These are phyloP conservation scores for Penicillium crustosum DNA, from an alignment of 2,329 filamentous ascomycete genomes.

Conservation along the genomic window DNA sequence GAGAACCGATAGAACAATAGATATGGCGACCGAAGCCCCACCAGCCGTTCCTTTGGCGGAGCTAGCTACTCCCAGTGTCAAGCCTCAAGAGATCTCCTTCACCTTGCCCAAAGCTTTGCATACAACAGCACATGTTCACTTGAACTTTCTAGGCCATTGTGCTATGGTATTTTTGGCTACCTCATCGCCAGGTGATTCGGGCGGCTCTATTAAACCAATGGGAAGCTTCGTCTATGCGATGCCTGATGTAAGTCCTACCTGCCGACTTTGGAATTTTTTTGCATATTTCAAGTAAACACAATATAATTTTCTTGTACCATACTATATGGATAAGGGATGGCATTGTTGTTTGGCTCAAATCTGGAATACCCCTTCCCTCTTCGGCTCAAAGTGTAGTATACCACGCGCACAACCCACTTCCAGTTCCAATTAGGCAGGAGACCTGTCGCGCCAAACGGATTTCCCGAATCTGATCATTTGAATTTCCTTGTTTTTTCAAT, in stretches of 20 bases:
- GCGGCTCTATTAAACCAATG: slow-evolving; percentile 53
- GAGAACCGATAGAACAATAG: background rate
- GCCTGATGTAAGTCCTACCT: slow-evolving; percentile 66
- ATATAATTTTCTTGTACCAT: background rate
- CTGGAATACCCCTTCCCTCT: background rate
- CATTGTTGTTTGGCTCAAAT: background rate
- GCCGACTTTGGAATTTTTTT: background rate
- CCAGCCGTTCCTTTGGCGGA: slow-evolving; percentile 19
- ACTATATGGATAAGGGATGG: background rate
- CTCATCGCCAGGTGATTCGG: slow-evolving; percentile 48
- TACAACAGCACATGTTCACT: slow-evolving; percentile 59
- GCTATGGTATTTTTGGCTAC: slow-evolving; percentile 59
- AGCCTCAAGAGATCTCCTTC: slow-evolving; percentile 57
- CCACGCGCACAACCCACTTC: background rate
- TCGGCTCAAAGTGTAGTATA: background rate
- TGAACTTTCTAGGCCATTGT: slow-evolving; percentile 55
- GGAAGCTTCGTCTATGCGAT: slow-evolving; percentile 94
- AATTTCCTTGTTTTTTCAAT: background rate
- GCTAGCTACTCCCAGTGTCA: slow-evolving; percentile 29
- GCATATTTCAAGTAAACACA: background rate
- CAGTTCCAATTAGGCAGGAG: background rate
- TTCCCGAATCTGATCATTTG: background rate
- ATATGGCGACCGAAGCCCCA: slow-evolving; percentile 17
- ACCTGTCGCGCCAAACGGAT: background rate
- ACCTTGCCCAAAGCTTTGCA: slow-evolving; percentile 57